Conservation (phyloP, 345 rosid species). For the Aurinia saxatilis region DNA sequence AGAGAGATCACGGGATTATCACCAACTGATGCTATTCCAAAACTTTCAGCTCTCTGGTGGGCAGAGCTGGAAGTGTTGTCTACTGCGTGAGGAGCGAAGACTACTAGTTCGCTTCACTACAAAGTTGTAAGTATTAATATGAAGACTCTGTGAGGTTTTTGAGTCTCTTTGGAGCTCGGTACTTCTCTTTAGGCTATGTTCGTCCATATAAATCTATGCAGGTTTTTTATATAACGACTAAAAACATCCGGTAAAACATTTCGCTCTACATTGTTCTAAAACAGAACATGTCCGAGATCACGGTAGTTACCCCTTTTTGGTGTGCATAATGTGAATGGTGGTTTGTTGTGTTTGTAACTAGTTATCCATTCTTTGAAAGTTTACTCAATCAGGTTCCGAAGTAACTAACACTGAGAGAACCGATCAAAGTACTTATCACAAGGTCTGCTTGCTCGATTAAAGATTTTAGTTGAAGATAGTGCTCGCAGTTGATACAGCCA, state of each 20-base stretch:
- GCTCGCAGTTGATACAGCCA: too few relatives aligned
- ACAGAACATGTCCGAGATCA: background rate
- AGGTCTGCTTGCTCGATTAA: too few relatives aligned
- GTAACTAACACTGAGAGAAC: background rate
- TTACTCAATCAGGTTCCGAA: background rate
- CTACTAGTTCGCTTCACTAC: background rate
- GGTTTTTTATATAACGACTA: background rate
- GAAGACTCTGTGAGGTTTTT: slow-evolving; percentile 18
- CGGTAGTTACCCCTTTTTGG: background rate
- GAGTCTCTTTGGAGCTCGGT: slow-evolving; percentile 11
- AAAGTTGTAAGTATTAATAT: slow-evolving; percentile 26
- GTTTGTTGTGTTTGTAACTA: slow-evolving; percentile 1
- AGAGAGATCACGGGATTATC: slow-evolving; percentile 60
- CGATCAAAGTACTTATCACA: background rate
- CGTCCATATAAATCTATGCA: background rate
- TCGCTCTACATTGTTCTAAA: background rate
- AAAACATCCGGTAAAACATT: background rate
- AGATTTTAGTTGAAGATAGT: too few relatives aligned
- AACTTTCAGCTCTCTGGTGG: slow-evolving; percentile 90
- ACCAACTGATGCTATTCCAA: slow-evolving; percentile 67
- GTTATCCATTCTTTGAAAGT: background rate
- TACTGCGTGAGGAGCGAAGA: slow-evolving; percentile 23
- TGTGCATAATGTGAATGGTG: slow-evolving; percentile 10
- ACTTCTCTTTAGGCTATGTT: slow-evolving; percentile 13
- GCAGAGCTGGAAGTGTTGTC: slow-evolving; percentile 95